A percentile compares a stretch with the other conserved stretches of the same genome.
phyloP scores from a whole-genome alignment of 768 basidiomycete species.

The Naganishia friedmannii region DNA sequence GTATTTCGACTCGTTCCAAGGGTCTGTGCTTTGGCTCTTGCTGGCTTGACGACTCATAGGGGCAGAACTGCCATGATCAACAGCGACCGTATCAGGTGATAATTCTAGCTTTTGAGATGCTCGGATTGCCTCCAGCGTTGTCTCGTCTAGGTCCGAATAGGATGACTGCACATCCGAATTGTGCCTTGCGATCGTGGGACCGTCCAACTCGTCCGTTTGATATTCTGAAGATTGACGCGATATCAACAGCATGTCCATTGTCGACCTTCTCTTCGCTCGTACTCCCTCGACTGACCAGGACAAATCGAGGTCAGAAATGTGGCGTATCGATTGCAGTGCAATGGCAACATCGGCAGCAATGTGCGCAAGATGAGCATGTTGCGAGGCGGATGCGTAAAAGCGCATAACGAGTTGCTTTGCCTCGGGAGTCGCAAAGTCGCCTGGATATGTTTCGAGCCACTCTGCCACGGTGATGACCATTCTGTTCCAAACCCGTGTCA shows the following conservation, averaged over 20 bases:
- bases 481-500: background rate
- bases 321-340: slow-evolving; percentile 35
- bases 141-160: slow-evolving; percentile 32
- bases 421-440: slow-evolving; percentile 38
- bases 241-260: background rate
- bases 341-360: slow-evolving; percentile 42
- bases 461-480: slow-evolving; percentile 34
- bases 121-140: slow-evolving; percentile 30
- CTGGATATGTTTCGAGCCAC: slow-evolving; percentile 47
- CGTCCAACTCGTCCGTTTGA: background rate
- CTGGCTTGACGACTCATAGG: background rate
- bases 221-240: background rate
- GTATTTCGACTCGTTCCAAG: background rate
- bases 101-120: slow-evolving; percentile 2
- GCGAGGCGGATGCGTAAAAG: slow-evolving; percentile 35
- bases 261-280: background rate
- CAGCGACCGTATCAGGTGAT: background rate
- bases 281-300: slow-evolving; percentile 39
- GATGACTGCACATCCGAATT: slow-evolving; percentile 11
- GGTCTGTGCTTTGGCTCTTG: background rate
- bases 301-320: slow-evolving; percentile 41
- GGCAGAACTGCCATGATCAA: background rate
- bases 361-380: slow-evolving; percentile 42
- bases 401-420: slow-evolving; percentile 34
- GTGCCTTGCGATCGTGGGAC: background rate